phyloP scores from a whole-genome alignment of 2,329 filamentous ascomycete genomes.

The Colletotrichum graminicola region DNA sequence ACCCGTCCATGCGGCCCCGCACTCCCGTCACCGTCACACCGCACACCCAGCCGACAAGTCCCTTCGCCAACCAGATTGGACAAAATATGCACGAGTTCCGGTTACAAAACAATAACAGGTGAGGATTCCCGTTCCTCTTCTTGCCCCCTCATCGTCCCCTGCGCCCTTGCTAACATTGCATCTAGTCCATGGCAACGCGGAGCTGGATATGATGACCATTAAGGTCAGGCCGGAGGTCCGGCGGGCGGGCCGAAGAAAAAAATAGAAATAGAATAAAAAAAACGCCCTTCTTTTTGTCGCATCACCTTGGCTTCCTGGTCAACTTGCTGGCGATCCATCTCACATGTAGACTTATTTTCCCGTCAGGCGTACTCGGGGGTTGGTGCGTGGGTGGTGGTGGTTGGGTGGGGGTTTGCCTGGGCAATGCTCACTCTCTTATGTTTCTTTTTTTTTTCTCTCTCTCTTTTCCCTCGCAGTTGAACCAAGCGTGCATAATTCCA shows the following conservation, averaged over 20 bases:
- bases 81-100: slow-evolving; percentile 32
- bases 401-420: background rate
- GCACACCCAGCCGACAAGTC: slow-evolving; percentile 18
- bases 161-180: background rate
- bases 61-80: slow-evolving; percentile 16
- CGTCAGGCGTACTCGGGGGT: background rate
- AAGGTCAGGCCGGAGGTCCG: background rate
- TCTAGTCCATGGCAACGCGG: slow-evolving; percentile 37
- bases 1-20: slow-evolving; percentile 21
- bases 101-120: slow-evolving; percentile 36
- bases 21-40: slow-evolving; percentile 22
- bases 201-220: slow-evolving; percentile 33
- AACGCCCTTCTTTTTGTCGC: background rate
- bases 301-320: background rate
- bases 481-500: too few species aligned
- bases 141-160: accelerated
- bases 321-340: background rate
- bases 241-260: background rate
- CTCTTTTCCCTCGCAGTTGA: too few species aligned
- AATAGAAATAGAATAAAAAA: too few species aligned
- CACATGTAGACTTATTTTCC: too few species aligned
- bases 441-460: background rate
- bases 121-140: background rate
- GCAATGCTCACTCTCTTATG: background rate
- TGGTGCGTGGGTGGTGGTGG: background rate